Percentiles rank a stretch among this genome's conserved stretches.
Evolutionary conservation across 108 stramenopile species (phyloP).

Genomic region (Phaeodactylum tricornutum): DNA sequence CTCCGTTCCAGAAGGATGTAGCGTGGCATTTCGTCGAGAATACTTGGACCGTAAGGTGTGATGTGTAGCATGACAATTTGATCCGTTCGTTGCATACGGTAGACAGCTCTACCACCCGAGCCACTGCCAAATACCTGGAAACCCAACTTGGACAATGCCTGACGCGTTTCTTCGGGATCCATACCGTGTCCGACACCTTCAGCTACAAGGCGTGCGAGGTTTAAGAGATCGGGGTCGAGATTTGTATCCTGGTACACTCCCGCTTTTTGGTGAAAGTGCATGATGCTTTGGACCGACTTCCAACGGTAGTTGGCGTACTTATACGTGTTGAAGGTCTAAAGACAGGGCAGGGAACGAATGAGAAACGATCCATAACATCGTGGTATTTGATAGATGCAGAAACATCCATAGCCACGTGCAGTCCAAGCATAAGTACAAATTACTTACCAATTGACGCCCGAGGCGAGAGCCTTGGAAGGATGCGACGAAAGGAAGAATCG

Average conservation of each 20-base stretch:
- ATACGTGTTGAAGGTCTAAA: slow-evolving; percentile 34
- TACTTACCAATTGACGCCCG: slow-evolving; percentile 47
- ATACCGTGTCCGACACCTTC: slow-evolving; percentile 43
- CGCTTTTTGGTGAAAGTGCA: slow-evolving; percentile 33
- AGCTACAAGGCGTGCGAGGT: slow-evolving; percentile 42
- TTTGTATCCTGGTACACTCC: slow-evolving; percentile 54
- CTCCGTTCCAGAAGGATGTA: slow-evolving; percentile 45
- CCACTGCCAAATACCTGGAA: slow-evolving; percentile 32
- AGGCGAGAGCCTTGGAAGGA: slow-evolving; percentile 59
- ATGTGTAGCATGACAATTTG: slow-evolving; percentile 36
- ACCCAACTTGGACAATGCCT: slow-evolving; percentile 13
- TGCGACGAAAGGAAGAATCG: slow-evolving; percentile 33
- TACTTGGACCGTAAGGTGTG: slow-evolving; percentile 64
- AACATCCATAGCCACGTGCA: too few relatives aligned
- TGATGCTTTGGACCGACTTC: slow-evolving; percentile 40
- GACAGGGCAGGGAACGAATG: too few relatives aligned
- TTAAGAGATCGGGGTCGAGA: slow-evolving; percentile 39
- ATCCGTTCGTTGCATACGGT: slow-evolving; percentile 13
- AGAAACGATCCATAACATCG: too few relatives aligned
- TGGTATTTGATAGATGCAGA: too few relatives aligned
- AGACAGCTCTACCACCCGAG: slow-evolving; percentile 47
- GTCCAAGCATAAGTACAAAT: too few relatives aligned
- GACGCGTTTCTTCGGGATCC: slow-evolving; percentile 14
- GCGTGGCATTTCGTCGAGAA: slow-evolving; percentile 50
- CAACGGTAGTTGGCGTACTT: slow-evolving; percentile 36